Evolutionary conservation across 2,329 filamentous ascomycete species (phyloP), one percentile per base, ranked within the genome.

Genomic region (Colletotrichum sp.): DNA sequence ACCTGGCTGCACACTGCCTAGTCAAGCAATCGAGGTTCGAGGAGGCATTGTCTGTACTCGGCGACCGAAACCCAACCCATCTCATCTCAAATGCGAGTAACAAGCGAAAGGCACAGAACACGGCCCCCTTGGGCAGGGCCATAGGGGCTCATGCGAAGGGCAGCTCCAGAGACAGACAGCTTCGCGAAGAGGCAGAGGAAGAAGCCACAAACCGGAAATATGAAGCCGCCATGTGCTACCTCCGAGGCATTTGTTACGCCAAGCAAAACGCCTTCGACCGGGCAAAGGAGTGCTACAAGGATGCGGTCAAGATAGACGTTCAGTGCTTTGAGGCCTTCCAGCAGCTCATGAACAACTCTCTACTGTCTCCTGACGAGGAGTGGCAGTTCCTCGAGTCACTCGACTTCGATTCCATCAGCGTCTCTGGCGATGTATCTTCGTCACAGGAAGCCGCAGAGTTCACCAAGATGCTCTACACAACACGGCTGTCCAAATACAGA

Each of bases 261-360:
- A 98, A 98, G 85, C 95, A 98, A 83, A 99, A 98, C 84, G 95
- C 96, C 30, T 98, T 98, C 80, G 97, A 99, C 83, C 93, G 96
- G 38, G 97, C 97, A 68, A 98, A 98, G 84, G 96, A 98, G 81
- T 98, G 97, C 86, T 99, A 98, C 89, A 98, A 98, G 86, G 95
- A 98, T 80, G 97, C 97, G 3, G 96, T 98, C 61, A 92, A 95
- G 76, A 98, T 99, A 81, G 97, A 99, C 82, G 96, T 98, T 5
- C 96, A 98, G 84, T 99, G 97, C 85, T 98, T 98, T 82, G 97
- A 99, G 85, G 97, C 97, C 1, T 98, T 99, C 82, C 96, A 98
- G 80, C 96, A 98, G 86, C 90, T 99, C 71, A 98, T 98, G 93
- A 95, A 96, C 86, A 99, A 99, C 86, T 95, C 95, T 24, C 89